A percentile compares a stretch with the other conserved stretches of the same genome.
These are phyloP conservation scores for Alternaria infectoria DNA, from an alignment of 2,329 filamentous ascomycete genomes.

Conservation along the genomic window DNA sequence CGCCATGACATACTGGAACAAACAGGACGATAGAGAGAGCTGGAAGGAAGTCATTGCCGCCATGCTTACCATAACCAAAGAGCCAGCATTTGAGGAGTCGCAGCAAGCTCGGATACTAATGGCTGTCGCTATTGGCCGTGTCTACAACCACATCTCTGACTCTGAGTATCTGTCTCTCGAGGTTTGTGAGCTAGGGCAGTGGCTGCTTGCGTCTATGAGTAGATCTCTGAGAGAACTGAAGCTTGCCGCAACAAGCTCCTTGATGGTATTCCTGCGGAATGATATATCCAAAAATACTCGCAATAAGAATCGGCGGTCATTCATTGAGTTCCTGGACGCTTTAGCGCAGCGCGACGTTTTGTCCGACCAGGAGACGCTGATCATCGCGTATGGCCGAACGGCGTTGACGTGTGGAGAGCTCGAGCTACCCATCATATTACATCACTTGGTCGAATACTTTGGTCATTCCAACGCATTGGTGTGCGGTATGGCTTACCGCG, in stretches of 20 bases:
- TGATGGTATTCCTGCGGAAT: constrained; percentile 69
- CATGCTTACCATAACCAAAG: constrained; percentile 38
- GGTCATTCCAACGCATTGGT: constrained; percentile 82
- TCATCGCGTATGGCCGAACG: constrained; percentile 85
- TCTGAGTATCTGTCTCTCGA: constrained; percentile 69
- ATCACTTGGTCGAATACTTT: constrained; percentile 84
- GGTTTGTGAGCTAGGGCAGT: constrained; percentile 72
- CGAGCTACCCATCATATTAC: constrained; percentile 83
- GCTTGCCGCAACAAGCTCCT: constrained; percentile 74
- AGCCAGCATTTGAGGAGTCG: constrained; percentile 38
- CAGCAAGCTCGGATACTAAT: constrained; percentile 39
- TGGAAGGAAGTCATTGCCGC: constrained; percentile 44
- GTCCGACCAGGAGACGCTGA: constrained; percentile 79
- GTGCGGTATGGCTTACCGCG: constrained; percentile 81
- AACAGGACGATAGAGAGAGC: constrained; percentile 21
- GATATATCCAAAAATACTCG: constrained; percentile 56
- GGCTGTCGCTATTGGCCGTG: constrained; percentile 62
- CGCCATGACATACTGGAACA: constrained; percentile 33
- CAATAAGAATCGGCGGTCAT: constrained; percentile 70
- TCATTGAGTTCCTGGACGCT: constrained; percentile 72
- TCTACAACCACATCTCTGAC: constrained; percentile 71
- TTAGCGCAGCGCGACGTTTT: constrained; percentile 73
- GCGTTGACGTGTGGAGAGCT: constrained; percentile 77
- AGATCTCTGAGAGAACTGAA: constrained; percentile 87
- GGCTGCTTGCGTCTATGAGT: constrained; percentile 79